Conservation (phyloP, 176 grass and related monocot species). For the Pontederia crassipes region DNA sequence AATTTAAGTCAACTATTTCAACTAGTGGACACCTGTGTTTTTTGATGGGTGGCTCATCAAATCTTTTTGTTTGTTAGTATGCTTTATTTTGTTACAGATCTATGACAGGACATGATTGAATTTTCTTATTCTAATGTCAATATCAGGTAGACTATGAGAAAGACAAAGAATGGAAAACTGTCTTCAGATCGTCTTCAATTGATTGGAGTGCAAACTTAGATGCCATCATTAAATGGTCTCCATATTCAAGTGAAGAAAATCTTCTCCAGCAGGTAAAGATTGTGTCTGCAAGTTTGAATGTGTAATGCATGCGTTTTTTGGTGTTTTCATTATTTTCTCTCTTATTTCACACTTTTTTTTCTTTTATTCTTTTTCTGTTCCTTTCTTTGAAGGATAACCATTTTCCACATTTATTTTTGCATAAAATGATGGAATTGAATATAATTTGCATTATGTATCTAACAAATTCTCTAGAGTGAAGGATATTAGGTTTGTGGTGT, state of each 20-base stretch:
- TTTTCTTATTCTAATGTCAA: slow-evolving; percentile 13
- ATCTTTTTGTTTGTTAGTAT: too few species aligned
- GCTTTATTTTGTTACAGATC: neutral
- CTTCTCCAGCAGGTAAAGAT: slow-evolving; percentile 70
- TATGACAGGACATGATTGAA: neutral
- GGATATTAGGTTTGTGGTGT: too few species aligned
- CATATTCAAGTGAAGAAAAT: slow-evolving; percentile 80
- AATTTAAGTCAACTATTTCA: too few species aligned
- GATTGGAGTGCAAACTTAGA: slow-evolving; percentile 80
- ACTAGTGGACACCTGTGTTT: neutral
- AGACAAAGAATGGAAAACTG: slow-evolving; percentile 55
- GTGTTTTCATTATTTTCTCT: too few species aligned
- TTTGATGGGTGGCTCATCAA: neutral
- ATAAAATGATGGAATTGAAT: too few species aligned
- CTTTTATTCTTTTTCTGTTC: too few species aligned
- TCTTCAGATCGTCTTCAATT: slow-evolving; percentile 27
- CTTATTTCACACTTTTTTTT: too few species aligned
- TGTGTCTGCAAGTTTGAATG: neutral
- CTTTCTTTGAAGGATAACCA: too few species aligned
- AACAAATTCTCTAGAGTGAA: too few species aligned
- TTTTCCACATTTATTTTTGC: too few species aligned
- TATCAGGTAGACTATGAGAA: slow-evolving; percentile 88
- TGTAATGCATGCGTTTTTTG: neutral
- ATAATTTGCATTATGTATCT: too few species aligned
- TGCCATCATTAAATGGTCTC: slow-evolving; percentile 67